Base-by-base conservation (phyloP, 306 rosid species). In the Rosa multiflora region DNA sequence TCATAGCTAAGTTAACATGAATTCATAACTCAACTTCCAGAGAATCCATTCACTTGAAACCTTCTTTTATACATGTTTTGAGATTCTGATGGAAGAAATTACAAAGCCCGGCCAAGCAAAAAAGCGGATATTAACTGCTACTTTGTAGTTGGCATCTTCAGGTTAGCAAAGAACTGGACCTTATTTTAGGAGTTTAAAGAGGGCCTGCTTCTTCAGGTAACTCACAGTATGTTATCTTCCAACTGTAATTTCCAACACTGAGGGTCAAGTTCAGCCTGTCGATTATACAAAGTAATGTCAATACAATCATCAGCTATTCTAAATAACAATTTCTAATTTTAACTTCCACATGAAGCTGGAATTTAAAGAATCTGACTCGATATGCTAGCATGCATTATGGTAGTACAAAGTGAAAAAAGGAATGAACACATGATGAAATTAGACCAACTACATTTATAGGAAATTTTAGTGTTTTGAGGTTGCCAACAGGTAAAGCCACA, bases 231-330 rank as follows among this genome's bases (percentile, higher is more conserved):
- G 75, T 84, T 79, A 80, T 95, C 99, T 85, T 91, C 93, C 59
- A 87, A 78, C 85, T 76, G 89, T 77, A 88, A 71, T 83, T 95
- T 95, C 99, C 99, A 95, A 79, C 97, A 95, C 73, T 68, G 86
- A 0, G 99, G 96, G 78, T 95, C 99, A 87, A 90, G 80, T 85
- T 95, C 98, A 70, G 94, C 98, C 99, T 95, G 95, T 64, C 59
- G 82, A 81, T 53, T 84, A 78, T 10, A 82, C 59, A 76, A 76
- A 82, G 49, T 11, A 40, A 74, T 17, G 59, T 86, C 72, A 80
- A 72, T 40, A 67, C 61, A 70, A 26, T 10, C 37, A 32, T 32
- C 37, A 32, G 52, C 11, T 43, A 48, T 66, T 53, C 26, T 56
- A 75, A 75, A 55, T 10, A 71, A 35, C 20, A 23, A 40, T 13